phyloP scores from a whole-genome alignment of 345 rosid genomes.

The Euphorbia pulcherrima region DNA sequence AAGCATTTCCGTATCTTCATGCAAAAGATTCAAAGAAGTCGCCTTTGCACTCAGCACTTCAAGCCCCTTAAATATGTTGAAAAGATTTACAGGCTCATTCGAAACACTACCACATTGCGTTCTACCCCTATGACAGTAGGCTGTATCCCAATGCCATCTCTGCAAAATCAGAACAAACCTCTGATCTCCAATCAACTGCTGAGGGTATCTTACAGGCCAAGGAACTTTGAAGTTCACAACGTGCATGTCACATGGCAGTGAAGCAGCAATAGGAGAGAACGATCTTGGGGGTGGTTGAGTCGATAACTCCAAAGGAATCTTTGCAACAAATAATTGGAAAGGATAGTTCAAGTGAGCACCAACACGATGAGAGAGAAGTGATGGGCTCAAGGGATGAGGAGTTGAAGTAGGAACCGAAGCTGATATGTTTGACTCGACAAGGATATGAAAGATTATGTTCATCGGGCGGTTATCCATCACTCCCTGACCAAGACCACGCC shows the following conservation, averaged over 20 bases:
- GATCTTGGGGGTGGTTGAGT: constrained; percentile 45
- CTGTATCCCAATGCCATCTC: constrained; percentile 72
- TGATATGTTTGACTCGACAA: constrained; percentile 57
- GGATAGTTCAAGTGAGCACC: constrained; percentile 87
- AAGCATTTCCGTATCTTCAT: constrained; percentile 66
- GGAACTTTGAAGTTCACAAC: constrained; percentile 83
- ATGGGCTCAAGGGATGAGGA: constrained; percentile 59
- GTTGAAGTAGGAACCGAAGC: constrained; percentile 40
- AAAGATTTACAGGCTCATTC: constrained; percentile 62
- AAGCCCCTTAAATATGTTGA: constrained; percentile 69
- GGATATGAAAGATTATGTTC: constrained; percentile 71
- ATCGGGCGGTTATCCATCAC: constrained; percentile 80
- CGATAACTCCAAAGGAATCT: constrained; percentile 64
- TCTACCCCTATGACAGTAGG: constrained; percentile 62
- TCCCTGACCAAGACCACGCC: constrained; percentile 99
- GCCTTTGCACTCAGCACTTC: constrained; percentile 53
- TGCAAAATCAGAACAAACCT: constrained; percentile 65
- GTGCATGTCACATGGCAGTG: constrained; percentile 87
- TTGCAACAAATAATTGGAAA: constrained; percentile 66
- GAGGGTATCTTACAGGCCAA: constrained; percentile 63
- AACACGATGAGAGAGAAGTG: constrained; percentile 70
- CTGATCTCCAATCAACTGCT: constrained; percentile 44
- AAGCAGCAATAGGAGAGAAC: constrained; percentile 65
- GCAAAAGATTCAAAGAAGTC: constrained; percentile 85
- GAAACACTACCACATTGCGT: constrained; percentile 55